Conservation (phyloP, 768 basidiomycete genomes). For the Leccinellum albellum region DNA sequence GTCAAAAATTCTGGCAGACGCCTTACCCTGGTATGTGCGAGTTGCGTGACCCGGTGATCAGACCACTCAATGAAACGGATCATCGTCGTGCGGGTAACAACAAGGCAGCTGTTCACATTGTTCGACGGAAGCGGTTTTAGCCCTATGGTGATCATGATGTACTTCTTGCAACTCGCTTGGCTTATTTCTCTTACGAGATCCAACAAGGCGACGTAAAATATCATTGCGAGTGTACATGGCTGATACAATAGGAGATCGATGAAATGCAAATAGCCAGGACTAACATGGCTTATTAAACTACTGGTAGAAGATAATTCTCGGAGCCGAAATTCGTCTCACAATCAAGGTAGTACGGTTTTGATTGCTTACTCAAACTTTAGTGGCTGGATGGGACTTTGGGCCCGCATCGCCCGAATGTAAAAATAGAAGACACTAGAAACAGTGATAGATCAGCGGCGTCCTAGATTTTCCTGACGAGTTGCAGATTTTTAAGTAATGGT, state of each 20-base stretch:
- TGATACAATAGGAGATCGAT: background rate
- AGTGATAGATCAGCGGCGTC: background rate
- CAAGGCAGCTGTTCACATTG: background rate
- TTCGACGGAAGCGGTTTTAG: background rate
- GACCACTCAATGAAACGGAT: background rate
- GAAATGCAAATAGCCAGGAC: background rate
- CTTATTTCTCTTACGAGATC: background rate
- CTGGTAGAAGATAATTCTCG: background rate
- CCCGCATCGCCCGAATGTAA: background rate
- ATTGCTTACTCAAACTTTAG: background rate
- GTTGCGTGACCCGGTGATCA: background rate
- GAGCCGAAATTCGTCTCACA: background rate
- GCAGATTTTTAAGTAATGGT: background rate
- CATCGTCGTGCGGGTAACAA: background rate
- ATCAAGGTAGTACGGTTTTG: background rate
- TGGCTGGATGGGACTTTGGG: background rate
- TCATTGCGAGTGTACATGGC: background rate
- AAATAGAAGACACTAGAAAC: background rate
- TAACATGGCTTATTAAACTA: background rate
- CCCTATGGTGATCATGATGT: background rate
- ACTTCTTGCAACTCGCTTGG: background rate
- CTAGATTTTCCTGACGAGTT: background rate
- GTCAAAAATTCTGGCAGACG: background rate
- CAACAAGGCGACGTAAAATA: background rate
- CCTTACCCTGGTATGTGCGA: background rate